Evolutionary conservation across 148 eudicot species (phyloP).

Genomic region (Amaranthus cruentus): DNA sequence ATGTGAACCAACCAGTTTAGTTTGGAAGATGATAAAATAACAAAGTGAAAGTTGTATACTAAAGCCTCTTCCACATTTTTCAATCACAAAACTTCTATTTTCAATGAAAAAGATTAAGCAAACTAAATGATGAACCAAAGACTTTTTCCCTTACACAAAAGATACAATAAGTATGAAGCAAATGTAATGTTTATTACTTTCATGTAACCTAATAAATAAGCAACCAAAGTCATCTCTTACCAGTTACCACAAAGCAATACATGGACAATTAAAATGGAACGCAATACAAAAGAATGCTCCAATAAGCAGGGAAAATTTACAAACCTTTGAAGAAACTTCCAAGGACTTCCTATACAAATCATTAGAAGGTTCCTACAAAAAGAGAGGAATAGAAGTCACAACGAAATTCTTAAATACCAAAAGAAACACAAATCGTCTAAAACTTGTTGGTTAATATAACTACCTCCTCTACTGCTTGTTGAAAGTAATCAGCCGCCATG

Average conservation of each 20-base stretch:
- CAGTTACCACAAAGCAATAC: neutral
- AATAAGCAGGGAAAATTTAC: neutral
- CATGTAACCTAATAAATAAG: neutral
- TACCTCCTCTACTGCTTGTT: conserved; percentile 36
- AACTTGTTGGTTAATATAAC: neutral
- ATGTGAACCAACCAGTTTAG: no score
- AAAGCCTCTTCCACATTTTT: no score
- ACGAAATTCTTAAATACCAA: neutral
- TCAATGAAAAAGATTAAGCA: neutral
- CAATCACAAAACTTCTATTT: no score
- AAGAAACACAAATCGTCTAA: neutral
- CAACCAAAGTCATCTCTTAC: neutral
- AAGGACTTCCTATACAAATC: conserved; percentile 37
- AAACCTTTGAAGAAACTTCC: conserved; percentile 41
- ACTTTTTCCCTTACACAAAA: neutral
- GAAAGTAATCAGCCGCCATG: conserved; percentile 34
- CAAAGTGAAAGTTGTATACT: no score
- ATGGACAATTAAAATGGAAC: neutral
- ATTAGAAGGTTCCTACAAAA: conserved; percentile 42
- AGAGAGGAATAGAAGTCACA: neutral
- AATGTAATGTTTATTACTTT: neutral
- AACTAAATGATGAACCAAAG: neutral
- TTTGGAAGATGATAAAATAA: no score
- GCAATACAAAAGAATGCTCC: neutral
- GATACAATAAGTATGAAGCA: neutral